These are phyloP conservation scores for Mycena pura DNA, from an alignment of 768 basidiomycete species.

Conservation along the genomic window DNA sequence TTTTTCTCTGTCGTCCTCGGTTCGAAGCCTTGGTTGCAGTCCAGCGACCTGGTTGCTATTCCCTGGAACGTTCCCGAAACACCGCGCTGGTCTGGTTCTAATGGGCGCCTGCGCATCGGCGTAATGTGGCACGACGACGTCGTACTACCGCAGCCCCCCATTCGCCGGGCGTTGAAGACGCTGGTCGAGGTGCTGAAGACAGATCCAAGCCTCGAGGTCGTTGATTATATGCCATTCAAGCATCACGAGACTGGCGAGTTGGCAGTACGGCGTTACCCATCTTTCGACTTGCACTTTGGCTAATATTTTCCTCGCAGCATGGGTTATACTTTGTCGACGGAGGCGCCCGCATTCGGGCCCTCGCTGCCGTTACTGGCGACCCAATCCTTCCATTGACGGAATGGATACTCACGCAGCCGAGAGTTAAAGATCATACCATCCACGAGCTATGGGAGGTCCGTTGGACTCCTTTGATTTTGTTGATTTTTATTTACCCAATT, in stretches of 20 bases:
- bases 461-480: not conserved
- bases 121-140: constrained; percentile 46
- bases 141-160: constrained; percentile 49
- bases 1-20: constrained; percentile 40
- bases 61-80: constrained; percentile 22
- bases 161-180: constrained; percentile 46
- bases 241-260: constrained; percentile 43
- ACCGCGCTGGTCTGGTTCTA: constrained; percentile 26
- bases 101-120: constrained; percentile 38
- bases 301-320: constrained; percentile 29
- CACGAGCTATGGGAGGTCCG: constrained; percentile 38
- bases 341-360: constrained; percentile 34
- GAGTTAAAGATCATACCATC: constrained; percentile 32
- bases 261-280: constrained; percentile 34
- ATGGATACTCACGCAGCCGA: constrained; percentile 42
- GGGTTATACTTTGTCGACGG: constrained; percentile 48
- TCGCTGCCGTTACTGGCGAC: constrained; percentile 39
- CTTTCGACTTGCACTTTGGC: not conserved
- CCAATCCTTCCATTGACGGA: constrained; percentile 41
- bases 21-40: constrained; percentile 47
- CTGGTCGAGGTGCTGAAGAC: constrained; percentile 42
- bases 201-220: constrained; percentile 41
- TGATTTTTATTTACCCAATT: not conserved
- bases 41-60: constrained; percentile 43
- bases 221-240: constrained; percentile 42